Evolutionary conservation across 148 eudicot genomes (phyloP).

Genomic region (Fagopyrum homotropicum): DNA sequence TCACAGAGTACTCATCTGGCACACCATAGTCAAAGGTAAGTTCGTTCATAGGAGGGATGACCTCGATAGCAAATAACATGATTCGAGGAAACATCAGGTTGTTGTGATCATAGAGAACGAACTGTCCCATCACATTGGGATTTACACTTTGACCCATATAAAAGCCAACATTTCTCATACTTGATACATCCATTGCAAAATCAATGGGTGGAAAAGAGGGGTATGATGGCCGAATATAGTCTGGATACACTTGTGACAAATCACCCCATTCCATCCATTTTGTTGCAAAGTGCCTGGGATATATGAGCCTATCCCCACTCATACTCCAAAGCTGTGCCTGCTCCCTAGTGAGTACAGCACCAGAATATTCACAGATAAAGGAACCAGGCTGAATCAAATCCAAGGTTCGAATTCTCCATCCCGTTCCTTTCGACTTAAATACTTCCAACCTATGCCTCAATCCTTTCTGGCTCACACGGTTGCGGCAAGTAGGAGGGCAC

Average conservation of each 20-base stretch:
- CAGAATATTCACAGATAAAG: constrained; percentile 83
- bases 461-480: constrained; percentile 84
- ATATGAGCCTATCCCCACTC: constrained; percentile 69
- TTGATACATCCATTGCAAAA: constrained; percentile 83
- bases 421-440: constrained; percentile 70
- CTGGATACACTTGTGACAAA: constrained; percentile 46
- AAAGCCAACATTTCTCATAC: constrained; percentile 78
- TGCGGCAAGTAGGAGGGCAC: constrained; percentile 72
- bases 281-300: constrained; percentile 61
- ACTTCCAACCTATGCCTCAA: constrained; percentile 67
- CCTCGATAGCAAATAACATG: constrained; percentile 87
- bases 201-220: constrained; percentile 74
- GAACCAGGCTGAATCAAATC: constrained; percentile 80
- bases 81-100: constrained; percentile 65
- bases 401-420: constrained; percentile 87
- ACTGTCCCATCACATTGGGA: constrained; percentile 83
- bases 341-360: constrained; percentile 66
- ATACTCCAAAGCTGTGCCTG: constrained; percentile 67
- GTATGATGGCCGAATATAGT: constrained; percentile 49
- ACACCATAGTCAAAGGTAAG: constrained; percentile 85
- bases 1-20: constrained; percentile 66
- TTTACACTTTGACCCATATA: constrained; percentile 73
- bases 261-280: constrained; percentile 93
- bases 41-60: constrained; percentile 83
- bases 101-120: constrained; percentile 71